Percentiles rank a stretch among this genome's conserved stretches.
Conservation (phyloP, 208 protist species). For the Leishmania amazonensis region DNA sequence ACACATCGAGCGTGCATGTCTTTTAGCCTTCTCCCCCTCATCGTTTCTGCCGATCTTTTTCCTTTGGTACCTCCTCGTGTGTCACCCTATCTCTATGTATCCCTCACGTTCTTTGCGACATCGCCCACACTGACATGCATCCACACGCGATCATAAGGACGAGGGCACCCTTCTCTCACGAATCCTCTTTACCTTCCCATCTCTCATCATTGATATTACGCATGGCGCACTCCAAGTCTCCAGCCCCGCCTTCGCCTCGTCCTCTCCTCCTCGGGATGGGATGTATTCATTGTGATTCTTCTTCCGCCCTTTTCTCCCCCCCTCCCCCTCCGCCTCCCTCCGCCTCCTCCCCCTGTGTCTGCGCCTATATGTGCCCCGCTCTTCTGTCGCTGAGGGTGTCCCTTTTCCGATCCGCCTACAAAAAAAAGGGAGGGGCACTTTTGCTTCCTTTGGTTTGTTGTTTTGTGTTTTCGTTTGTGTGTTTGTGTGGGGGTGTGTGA, state of each 20-base stretch:
- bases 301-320: constrained; percentile 1
- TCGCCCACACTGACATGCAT: neutral
- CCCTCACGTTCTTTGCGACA: neutral
- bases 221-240: neutral
- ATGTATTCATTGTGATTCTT: neutral
- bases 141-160: neutral
- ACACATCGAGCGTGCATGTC: neutral
- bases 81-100: neutral
- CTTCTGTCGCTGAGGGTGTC: neutral
- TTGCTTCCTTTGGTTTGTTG: neutral
- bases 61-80: neutral
- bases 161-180: neutral
- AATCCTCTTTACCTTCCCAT: neutral
- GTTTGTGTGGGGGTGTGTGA: neutral
- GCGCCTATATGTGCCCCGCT: neutral
- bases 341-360: neutral
- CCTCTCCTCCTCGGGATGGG: neutral
- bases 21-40: neutral
- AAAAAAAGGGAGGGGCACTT: too few species aligned
- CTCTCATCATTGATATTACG: constrained; percentile 12
- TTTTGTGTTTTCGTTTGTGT: neutral
- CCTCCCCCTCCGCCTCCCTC: neutral
- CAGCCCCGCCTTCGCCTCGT: neutral
- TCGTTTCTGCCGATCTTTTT: neutral
- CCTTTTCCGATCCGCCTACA: neutral